Evolutionary conservation across 2,329 filamentous ascomycete species (phyloP).

Genomic region (Monilinia fructicola): DNA sequence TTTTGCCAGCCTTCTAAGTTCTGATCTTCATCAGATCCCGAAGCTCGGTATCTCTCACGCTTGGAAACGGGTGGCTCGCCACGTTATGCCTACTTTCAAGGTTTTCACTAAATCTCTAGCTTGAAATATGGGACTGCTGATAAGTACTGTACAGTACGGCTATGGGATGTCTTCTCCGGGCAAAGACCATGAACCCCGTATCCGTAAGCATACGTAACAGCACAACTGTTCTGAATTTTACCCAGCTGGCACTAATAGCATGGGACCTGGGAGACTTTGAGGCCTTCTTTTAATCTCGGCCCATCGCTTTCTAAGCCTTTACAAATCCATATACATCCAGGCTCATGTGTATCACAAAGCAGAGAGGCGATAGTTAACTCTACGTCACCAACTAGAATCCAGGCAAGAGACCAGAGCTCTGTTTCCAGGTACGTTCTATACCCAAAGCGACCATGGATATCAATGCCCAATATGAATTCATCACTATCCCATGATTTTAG

Average conservation of each 20-base stretch:
- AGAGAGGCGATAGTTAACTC: not conserved
- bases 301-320: not conserved
- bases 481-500: slow-evolving; percentile 13
- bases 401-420: not conserved
- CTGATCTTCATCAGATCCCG: slow-evolving; percentile 4
- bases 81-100: not conserved
- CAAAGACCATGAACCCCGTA: not conserved
- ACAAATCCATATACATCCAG: slow-evolving; percentile 8
- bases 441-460: not conserved
- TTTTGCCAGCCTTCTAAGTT: not conserved
- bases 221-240: not conserved
- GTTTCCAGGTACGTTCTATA: not conserved
- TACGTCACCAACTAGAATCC: not conserved
- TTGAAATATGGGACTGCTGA: not conserved
- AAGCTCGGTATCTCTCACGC: slow-evolving; percentile 12
- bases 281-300: not conserved
- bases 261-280: no score
- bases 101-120: not conserved
- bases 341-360: slow-evolving; percentile 18
- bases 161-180: no score
- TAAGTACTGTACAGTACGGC: not conserved
- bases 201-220: not conserved
- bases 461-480: not conserved
- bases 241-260: not conserved
- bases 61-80: not conserved